Base-by-base conservation (phyloP, 2,329 filamentous ascomycete species). In the Trichoderma sp. region DNA sequence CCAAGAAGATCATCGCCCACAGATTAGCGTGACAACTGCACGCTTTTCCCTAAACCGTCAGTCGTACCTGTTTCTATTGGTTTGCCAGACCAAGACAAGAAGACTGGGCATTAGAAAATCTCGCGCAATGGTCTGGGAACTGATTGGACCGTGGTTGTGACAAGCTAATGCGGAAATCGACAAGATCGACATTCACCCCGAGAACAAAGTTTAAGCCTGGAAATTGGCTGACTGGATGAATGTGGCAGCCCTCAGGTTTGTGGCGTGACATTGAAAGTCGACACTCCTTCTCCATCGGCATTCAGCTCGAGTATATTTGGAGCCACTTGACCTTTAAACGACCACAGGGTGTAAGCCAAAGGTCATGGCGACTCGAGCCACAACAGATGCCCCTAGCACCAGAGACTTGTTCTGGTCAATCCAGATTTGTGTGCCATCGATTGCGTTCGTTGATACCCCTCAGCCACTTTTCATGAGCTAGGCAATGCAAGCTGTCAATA, bases 151-250 rank as follows among this genome's bases (percentile, higher is more conserved):
- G 9, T 28, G 30, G 51, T 28, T 32, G 64, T 58, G 51, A 32
- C 64, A 39, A 57, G n/a, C 53, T 67, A 67, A 65, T 21, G 62
- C 47, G 6, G 47, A 67, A 58, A 57, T 24, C 53, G 64, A 51
- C 21, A 67, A 57, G 64, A 67, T 67, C 64, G 64, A 58, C 64
- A 36, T 30, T 56, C 14, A 26, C 9, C 32, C 32, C 21, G 21
- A 39, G n/a, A 26, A 9, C 32, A 24, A 34, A 39, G 5, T 62
- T 62, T 6, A 32, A 43, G 21, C 36, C 15, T 28, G 36, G 32
- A 15, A 53, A 15, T 30, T 53, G n/a, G 62, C 39, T 34, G 62
- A 21, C n/a, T 11, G 28, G n/a, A 69, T 21, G 39, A 15, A 30
- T 43, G 32, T 39, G 11, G 34, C 34, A 58, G 65, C 65, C 39